A percentile compares a stretch with the other conserved stretches of the same genome.
phyloP scores from a whole-genome alignment of 441 rosid species.

The Eutrema salsugineum region DNA sequence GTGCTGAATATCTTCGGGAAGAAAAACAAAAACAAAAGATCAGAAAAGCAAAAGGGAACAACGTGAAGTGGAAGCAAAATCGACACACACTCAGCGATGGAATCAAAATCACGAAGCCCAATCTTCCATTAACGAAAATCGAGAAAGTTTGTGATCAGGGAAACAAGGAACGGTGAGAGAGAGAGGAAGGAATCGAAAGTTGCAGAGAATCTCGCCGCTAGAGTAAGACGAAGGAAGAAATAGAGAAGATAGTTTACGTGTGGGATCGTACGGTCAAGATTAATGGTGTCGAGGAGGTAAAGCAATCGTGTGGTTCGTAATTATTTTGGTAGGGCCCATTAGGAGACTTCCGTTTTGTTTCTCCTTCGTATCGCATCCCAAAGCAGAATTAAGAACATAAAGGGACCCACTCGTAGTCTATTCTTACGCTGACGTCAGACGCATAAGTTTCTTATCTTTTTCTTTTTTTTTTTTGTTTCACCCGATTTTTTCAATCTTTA shows the following conservation, averaged over 20 bases:
- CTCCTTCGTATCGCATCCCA: slow-evolving; percentile 20
- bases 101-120: neutral
- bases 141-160: slow-evolving; percentile 9
- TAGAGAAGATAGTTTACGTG: neutral
- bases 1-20: neutral
- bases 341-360: slow-evolving; percentile 30
- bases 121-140: neutral
- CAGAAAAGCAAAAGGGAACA: neutral
- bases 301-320: slow-evolving; percentile 12
- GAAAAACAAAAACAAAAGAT: neutral
- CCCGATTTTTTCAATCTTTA: neutral
- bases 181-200: slow-evolving; percentile 13
- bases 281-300: neutral
- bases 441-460: neutral
- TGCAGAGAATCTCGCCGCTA: slow-evolving; percentile 26
- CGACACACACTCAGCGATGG: neutral
- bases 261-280: slow-evolving; percentile 23
- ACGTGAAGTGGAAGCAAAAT: slow-evolving; percentile 30
- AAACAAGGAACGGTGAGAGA: neutral
- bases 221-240: slow-evolving; percentile 1
- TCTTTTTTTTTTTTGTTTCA: neutral
- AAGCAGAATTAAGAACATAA: neutral
- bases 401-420: slow-evolving; percentile 9
- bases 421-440: slow-evolving; percentile 21
- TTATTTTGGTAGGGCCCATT: neutral